Evolutionary conservation across 495 filamentous ascomycete species (phyloP).

Genomic region (Lentithecium fluviatile): DNA sequence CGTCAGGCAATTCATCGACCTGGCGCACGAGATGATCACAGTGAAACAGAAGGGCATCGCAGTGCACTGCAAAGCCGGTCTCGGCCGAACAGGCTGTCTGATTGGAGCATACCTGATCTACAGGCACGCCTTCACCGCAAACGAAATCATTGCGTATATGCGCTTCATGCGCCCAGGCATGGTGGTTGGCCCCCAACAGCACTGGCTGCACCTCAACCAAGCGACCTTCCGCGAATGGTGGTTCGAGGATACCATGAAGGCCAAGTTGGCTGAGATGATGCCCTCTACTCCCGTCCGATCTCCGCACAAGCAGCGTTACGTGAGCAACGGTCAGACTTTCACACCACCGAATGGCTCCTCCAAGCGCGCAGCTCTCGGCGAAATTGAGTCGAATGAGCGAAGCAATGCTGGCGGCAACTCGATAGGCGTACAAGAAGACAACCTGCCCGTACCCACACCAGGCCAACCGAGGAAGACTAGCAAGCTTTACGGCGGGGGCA

Average conservation of each 20-base stretch:
- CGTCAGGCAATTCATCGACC: constrained; percentile 87
- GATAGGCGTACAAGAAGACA: constrained; percentile 63
- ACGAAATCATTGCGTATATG: constrained; percentile 98
- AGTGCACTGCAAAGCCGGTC: constrained; percentile 96
- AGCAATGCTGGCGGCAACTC: constrained; percentile 40
- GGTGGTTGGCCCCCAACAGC: constrained; percentile 99
- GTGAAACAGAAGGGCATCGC: constrained; percentile 84
- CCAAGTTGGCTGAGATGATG: constrained; percentile 59
- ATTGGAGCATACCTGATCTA: constrained; percentile 99
- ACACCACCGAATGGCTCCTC: constrained; percentile 79
- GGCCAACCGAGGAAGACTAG: constrained; percentile 91
- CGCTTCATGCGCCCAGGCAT: constrained; percentile 99
- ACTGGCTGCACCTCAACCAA: constrained; percentile 98
- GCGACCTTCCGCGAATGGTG: constrained; percentile 96
- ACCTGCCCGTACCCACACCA: constrained; percentile 90
- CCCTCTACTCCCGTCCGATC: constrained; percentile 78
- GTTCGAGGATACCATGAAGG: constrained; percentile 82
- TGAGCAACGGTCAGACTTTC: constrained; percentile 63
- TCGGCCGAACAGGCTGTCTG: constrained; percentile 93
- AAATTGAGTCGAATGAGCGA: constrained; percentile 76
- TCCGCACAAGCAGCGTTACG: constrained; percentile 51
- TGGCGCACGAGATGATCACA: constrained; percentile 92
- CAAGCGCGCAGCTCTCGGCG: constrained; percentile 81
- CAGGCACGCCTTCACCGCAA: constrained; percentile 95
- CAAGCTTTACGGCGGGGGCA: constrained; percentile 51